These are phyloP conservation scores for Trichoderma parareesei DNA, from an alignment of 495 filamentous ascomycete species.

Conservation along the genomic window DNA sequence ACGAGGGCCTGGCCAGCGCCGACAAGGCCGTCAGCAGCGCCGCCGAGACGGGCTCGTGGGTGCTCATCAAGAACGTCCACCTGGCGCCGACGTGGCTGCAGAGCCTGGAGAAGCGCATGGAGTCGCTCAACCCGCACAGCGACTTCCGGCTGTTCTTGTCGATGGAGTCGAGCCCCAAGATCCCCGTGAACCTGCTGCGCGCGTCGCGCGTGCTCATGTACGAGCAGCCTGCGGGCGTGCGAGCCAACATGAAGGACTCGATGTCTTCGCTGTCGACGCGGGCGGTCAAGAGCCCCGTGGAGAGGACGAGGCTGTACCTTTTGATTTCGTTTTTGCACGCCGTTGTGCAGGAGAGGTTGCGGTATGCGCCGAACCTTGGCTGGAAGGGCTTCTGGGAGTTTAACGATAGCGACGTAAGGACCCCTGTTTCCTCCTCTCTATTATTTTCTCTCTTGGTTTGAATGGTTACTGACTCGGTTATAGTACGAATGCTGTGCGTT, in stretches of 20 bases:
- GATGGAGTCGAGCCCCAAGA: constrained; percentile 96
- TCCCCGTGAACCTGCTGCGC: constrained; percentile 90
- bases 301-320: constrained; percentile 85
- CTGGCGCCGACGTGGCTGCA: constrained; percentile 93
- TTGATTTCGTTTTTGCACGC: constrained; percentile 92
- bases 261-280: constrained; percentile 73
- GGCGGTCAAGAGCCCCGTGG: constrained; percentile 73
- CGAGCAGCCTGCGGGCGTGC: constrained; percentile 92
- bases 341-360: constrained; percentile 88
- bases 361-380: constrained; percentile 88
- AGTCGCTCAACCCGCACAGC: constrained; percentile 85
- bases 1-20: constrained; percentile 81
- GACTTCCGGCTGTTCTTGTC: constrained; percentile 95
- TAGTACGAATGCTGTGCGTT: constrained; percentile 95
- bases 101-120: constrained; percentile 91
- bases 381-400: constrained; percentile 99
- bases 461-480: neutral
- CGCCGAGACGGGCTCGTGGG: constrained; percentile 88
- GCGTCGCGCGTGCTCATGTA: constrained; percentile 94
- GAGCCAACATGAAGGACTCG: constrained; percentile 98
- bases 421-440: neutral
- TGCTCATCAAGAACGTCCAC: constrained; percentile 98
- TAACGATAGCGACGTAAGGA: constrained; percentile 94
- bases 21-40: constrained; percentile 94
- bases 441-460: neutral